Evolutionary conservation across 139 green algal genomes (phyloP).

Genomic region (Eudorina sp.): DNA sequence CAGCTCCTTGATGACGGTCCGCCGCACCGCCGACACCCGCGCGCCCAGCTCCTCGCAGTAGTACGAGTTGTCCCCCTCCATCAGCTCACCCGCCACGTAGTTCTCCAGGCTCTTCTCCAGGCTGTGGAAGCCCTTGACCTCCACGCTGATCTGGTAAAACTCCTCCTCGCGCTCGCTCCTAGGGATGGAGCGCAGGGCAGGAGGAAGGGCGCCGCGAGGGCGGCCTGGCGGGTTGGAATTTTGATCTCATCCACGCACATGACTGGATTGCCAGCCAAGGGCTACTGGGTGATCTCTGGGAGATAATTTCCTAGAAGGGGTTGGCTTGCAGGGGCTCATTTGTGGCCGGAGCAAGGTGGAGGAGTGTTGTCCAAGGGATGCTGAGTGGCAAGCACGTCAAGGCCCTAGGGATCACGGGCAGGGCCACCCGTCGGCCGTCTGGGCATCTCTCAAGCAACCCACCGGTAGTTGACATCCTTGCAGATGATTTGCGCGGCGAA

Average conservation of each 20-base stretch:
- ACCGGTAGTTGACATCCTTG: conserved; percentile 59
- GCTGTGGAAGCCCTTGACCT: conserved; percentile 77
- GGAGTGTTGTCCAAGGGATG: too few relatives aligned
- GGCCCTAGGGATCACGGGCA: too few relatives aligned
- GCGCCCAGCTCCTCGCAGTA: conserved; percentile 81
- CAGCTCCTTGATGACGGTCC: conserved; percentile 80
- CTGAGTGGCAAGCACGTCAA: neutral
- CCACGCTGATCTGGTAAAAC: conserved; percentile 83
- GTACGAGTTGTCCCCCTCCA: conserved; percentile 97
- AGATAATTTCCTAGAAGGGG: too few relatives aligned
- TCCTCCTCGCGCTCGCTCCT: conserved; percentile 85
- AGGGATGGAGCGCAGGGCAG: conserved; percentile 19
- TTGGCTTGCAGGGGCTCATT: too few relatives aligned
- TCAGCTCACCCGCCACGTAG: conserved; percentile 81
- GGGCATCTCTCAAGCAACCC: neutral
- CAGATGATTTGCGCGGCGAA: conserved; percentile 88
- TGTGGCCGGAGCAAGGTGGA: too few relatives aligned
- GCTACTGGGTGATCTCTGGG: too few relatives aligned
- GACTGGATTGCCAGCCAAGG: too few relatives aligned
- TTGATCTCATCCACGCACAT: too few relatives aligned
- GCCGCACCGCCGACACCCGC: conserved; percentile 87
- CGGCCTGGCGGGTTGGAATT: too few relatives aligned
- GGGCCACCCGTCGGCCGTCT: too few relatives aligned
- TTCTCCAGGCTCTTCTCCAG: conserved; percentile 77
- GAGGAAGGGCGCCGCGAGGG: too few relatives aligned